Evolutionary conservation across 306 rosid genomes (phyloP).

Genomic region (Elaeagnus macrophylla): DNA sequence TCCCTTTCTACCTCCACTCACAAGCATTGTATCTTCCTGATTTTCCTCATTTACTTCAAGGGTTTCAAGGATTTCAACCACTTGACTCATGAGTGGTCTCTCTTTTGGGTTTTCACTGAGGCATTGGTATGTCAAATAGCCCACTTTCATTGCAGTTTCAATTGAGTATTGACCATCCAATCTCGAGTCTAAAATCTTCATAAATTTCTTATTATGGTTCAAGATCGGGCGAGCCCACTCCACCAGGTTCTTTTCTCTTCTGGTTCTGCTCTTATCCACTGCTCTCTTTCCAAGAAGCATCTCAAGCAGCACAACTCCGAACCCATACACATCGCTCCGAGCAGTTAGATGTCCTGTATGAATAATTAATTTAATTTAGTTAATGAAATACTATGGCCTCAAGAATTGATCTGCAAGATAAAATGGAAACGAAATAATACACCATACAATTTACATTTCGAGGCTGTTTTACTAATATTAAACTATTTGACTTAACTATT

Average conservation of each 20-base stretch:
- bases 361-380: too few species aligned
- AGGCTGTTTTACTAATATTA: too few species aligned
- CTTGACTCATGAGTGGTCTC: slow-evolving; percentile 67
- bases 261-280: slow-evolving; percentile 70
- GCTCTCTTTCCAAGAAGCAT: slow-evolving; percentile 63
- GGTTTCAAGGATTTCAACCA: slow-evolving; percentile 53
- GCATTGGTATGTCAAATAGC: slow-evolving; percentile 54
- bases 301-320: slow-evolving; percentile 80
- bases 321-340: slow-evolving; percentile 73
- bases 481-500: too few species aligned
- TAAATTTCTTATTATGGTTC: slow-evolving; percentile 51
- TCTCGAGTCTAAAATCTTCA: slow-evolving; percentile 57
- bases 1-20: too few species aligned
- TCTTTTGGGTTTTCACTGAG: slow-evolving; percentile 80
- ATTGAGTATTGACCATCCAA: slow-evolving; percentile 28
- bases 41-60: slow-evolving; percentile 35
- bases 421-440: too few species aligned
- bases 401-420: too few species aligned
- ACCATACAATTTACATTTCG: too few species aligned
- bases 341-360: too few species aligned
- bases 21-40: slow-evolving; percentile 28
- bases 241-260: slow-evolving; percentile 69
- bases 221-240: slow-evolving; percentile 74
- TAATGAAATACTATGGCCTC: too few species aligned
- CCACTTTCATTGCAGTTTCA: slow-evolving; percentile 35